These are phyloP conservation scores for Neurospora sp. DNA, from an alignment of 495 filamentous ascomycete genomes.

Conservation along the genomic window DNA sequence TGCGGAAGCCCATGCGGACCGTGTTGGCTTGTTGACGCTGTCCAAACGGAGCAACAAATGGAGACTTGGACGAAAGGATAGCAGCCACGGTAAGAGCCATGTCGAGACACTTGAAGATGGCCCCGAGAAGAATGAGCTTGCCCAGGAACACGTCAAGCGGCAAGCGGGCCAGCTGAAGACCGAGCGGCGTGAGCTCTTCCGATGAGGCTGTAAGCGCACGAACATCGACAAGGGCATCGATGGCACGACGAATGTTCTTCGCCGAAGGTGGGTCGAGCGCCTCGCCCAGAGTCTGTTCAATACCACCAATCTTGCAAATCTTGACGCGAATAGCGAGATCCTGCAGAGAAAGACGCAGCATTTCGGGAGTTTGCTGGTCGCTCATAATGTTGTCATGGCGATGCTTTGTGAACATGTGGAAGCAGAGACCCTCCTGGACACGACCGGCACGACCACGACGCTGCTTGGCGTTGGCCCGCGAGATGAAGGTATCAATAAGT, in stretches of 20 bases:
- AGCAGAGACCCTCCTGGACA: conserved; percentile 87
- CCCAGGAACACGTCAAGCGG: conserved; percentile 91
- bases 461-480: conserved; percentile 87
- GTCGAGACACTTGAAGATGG: conserved; percentile 82
- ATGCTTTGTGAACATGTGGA: conserved; percentile 85
- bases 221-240: conserved; percentile 88
- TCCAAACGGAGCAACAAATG: conserved; percentile 77
- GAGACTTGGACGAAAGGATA: conserved; percentile 87
- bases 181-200: conserved; percentile 81
- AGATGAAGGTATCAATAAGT: conserved; percentile 86
- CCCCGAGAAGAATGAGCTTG: conserved; percentile 77
- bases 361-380: conserved; percentile 89
- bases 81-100: conserved; percentile 83
- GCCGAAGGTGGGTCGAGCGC: conserved; percentile 82
- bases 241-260: conserved; percentile 83
- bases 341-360: conserved; percentile 86
- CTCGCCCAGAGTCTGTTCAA: conserved; percentile 80
- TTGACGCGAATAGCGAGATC: conserved; percentile 94
- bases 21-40: conserved; percentile 69
- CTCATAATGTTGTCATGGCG: conserved; percentile 71
- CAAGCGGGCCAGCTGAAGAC: conserved; percentile 73
- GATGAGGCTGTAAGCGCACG: conserved; percentile 63
- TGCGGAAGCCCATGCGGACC: conserved; percentile 65
- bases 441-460: conserved; percentile 90
- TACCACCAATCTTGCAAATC: conserved; percentile 85